A percentile compares a stretch with the other conserved stretches of the same genome.
These are phyloP conservation scores for Sclerotinia minor DNA, from an alignment of 2,329 filamentous ascomycete species.

Conservation along the genomic window DNA sequence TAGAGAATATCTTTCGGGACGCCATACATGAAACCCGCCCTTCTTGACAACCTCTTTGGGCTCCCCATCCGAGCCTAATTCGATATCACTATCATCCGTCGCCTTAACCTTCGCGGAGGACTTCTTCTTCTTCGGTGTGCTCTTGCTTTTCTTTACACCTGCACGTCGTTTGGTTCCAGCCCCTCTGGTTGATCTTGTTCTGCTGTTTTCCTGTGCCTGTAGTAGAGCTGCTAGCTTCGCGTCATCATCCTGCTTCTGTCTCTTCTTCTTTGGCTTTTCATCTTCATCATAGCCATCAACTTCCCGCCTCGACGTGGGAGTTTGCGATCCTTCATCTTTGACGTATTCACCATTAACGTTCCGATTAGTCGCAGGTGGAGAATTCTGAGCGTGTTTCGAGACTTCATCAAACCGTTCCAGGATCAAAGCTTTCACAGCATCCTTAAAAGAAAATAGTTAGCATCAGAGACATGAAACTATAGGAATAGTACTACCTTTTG, in stretches of 20 bases:
- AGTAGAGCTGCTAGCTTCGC: slow-evolving; percentile 83
- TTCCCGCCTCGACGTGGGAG: slow-evolving; percentile 8
- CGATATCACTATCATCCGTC: slow-evolving; percentile 78
- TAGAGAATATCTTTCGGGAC: slow-evolving; percentile 37
- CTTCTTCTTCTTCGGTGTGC: slow-evolving; percentile 68
- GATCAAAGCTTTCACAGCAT: slow-evolving; percentile 54
- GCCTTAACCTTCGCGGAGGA: slow-evolving; percentile 71
- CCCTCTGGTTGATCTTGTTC: slow-evolving; percentile 70
- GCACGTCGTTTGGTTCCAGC: slow-evolving; percentile 55
- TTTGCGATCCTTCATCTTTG: slow-evolving; percentile 29
- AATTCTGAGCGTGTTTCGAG: slow-evolving; percentile 26
- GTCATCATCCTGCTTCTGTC: slow-evolving; percentile 73
- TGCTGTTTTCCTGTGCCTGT: slow-evolving; percentile 86
- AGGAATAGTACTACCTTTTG: slow-evolving; percentile 41
- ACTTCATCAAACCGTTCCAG: slow-evolving; percentile 56
- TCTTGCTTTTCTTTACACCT: slow-evolving; percentile 62
- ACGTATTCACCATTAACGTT: slow-evolving; percentile 21
- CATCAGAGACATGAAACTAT: slow-evolving; percentile 11
- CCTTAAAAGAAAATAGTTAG: slow-evolving; percentile 42
- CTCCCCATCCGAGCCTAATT: slow-evolving; percentile 59
- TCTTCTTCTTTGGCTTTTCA: slow-evolving; percentile 52
- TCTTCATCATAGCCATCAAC: slow-evolving; percentile 32
- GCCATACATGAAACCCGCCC: slow-evolving; percentile 80
- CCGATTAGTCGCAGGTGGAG: slow-evolving; percentile 22
- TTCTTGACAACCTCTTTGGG: slow-evolving; percentile 68